Evolutionary conservation across 2,329 filamentous ascomycete species (phyloP).

Genomic region (Septoria petroselini): DNA sequence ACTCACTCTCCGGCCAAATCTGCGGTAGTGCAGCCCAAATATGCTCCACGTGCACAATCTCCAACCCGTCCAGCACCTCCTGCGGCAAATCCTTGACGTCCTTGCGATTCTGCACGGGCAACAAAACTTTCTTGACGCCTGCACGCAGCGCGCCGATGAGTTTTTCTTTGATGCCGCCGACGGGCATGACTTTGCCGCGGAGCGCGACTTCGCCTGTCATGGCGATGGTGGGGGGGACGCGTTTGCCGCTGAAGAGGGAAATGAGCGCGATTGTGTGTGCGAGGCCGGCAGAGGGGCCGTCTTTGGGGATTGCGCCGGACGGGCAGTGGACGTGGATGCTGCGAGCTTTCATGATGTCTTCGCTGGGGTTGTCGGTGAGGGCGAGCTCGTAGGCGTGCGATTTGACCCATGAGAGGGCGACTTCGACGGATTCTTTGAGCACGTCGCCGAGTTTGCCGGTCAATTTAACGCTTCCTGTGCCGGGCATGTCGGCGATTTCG

Average conservation of each 20-base stretch:
- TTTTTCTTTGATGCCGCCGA: conserved; percentile 98
- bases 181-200: conserved; percentile 84
- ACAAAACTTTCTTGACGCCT: conserved; percentile 87
- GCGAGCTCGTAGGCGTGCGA: conserved; percentile 90
- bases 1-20: conserved; percentile 87
- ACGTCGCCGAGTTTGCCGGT: conserved; percentile 96
- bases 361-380: conserved; percentile 71
- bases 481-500: conserved; percentile 96
- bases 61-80: conserved; percentile 81
- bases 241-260: conserved; percentile 79
- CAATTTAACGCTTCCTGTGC: conserved; percentile 84
- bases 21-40: conserved; percentile 91
- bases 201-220: conserved; percentile 86
- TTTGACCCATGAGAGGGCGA: conserved; percentile 95
- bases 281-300: conserved; percentile 78
- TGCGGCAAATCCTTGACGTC: conserved; percentile 86
- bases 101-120: conserved; percentile 86
- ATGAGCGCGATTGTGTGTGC: conserved; percentile 93
- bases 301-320: conserved; percentile 90
- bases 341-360: conserved; percentile 94
- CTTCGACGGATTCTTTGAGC: conserved; percentile 93
- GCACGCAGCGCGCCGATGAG: conserved; percentile 89
- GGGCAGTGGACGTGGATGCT: conserved; percentile 96
- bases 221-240: conserved; percentile 85
- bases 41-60: conserved; percentile 85